Conservation (phyloP, 495 filamentous ascomycete species). For the Penicillium lagena region DNA sequence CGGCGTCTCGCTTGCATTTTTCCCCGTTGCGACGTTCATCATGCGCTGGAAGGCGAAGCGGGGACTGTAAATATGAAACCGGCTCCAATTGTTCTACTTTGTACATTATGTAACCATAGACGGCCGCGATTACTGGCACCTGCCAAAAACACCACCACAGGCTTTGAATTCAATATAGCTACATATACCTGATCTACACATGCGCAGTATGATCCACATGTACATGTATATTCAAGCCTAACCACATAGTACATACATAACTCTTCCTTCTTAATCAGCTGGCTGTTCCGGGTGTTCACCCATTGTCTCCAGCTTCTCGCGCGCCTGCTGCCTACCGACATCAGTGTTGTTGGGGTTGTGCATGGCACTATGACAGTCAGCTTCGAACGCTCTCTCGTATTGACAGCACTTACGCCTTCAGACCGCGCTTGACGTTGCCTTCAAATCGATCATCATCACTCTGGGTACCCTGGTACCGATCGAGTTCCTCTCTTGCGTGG, state of each 20-base stretch:
- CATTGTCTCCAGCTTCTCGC: slow-evolving; percentile 1
- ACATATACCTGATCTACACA: too few relatives aligned
- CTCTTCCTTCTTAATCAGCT: not conserved
- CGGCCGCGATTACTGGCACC: too few relatives aligned
- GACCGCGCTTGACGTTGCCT: slow-evolving; percentile 9
- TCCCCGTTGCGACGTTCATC: slow-evolving; percentile 54
- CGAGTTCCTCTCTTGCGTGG: slow-evolving; percentile 5
- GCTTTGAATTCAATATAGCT: too few relatives aligned
- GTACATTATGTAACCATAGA: not conserved
- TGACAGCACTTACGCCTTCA: slow-evolving; percentile 9
- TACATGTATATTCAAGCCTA: not conserved
- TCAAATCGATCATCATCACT: slow-evolving; percentile 6
- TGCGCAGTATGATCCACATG: not conserved
- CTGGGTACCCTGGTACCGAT: not conserved
- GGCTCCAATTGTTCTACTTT: not conserved
- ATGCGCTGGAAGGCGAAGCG: slow-evolving; percentile 52
- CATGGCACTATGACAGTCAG: not conserved
- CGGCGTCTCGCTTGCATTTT: slow-evolving; percentile 47
- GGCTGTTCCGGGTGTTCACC: not conserved
- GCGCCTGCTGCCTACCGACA: not conserved
- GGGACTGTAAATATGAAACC: slow-evolving; percentile 3
- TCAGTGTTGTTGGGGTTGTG: slow-evolving; percentile 2
- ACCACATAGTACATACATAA: not conserved
- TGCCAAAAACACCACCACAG: too few relatives aligned
- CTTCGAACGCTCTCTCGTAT: not conserved